Percentiles rank a stretch among this genome's conserved stretches.
Evolutionary conservation across 441 rosid genomes (phyloP).

Genomic region (Adansonia gregorii): DNA sequence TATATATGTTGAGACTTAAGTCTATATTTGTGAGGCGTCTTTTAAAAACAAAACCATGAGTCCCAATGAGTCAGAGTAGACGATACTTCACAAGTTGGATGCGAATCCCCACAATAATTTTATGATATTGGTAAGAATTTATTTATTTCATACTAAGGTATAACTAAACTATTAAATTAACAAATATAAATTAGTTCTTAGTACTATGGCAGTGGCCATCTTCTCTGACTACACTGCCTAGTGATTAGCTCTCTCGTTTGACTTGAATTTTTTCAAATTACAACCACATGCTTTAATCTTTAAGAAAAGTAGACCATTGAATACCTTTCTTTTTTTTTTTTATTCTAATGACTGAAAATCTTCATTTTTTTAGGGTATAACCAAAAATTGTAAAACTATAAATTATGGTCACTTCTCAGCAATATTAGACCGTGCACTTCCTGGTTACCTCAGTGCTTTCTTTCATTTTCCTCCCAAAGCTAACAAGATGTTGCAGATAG

Average conservation of each 20-base stretch:
- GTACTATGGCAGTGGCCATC: background rate
- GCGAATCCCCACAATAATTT: too few species aligned
- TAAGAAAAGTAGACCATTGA: background rate
- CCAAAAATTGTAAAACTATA: background rate
- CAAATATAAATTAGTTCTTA: background rate
- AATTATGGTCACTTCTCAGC: background rate
- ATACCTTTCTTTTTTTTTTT: background rate
- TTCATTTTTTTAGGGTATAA: too few species aligned
- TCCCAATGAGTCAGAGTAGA: too few species aligned
- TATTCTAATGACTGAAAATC: too few species aligned
- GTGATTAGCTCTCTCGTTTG: background rate
- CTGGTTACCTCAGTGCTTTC: background rate
- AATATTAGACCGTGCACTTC: background rate
- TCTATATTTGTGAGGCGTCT: too few species aligned
- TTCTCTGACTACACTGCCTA: background rate
- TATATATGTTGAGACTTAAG: too few species aligned
- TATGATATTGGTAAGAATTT: background rate
- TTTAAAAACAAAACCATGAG: too few species aligned
- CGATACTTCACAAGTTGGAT: too few species aligned
- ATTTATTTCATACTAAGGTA: background rate
- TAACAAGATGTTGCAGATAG: constrained; percentile 8
- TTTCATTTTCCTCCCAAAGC: background rate
- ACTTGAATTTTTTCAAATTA: background rate
- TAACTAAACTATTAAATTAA: background rate
- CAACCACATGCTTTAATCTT: background rate